A percentile compares a stretch with the other conserved stretches of the same genome.
These are phyloP conservation scores for Aspergillus leporis DNA, from an alignment of 495 filamentous ascomycete genomes.

Conservation along the genomic window DNA sequence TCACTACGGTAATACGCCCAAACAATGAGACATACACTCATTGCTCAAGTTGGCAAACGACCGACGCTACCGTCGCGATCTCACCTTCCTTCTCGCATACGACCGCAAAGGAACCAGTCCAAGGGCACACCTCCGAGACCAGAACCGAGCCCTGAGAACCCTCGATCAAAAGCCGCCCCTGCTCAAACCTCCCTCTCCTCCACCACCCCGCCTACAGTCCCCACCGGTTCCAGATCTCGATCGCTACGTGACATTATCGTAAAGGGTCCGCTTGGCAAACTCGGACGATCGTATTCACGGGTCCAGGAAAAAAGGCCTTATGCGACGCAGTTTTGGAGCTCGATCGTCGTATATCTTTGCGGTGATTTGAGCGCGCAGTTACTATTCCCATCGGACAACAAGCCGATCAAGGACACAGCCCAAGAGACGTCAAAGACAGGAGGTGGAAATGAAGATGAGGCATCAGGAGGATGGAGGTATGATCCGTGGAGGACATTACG, in stretches of 20 bases:
- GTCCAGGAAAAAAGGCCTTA: constrained; percentile 71
- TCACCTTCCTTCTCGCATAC: constrained; percentile 23
- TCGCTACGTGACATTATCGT: constrained; percentile 61
- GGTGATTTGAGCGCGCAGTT: constrained; percentile 82
- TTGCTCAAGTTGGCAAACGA: constrained; percentile 17
- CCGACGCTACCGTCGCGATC: constrained; percentile 22
- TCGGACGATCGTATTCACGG: constrained; percentile 60
- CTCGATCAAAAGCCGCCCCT: not conserved
- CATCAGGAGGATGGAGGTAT: constrained; percentile 54
- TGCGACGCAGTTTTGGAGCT: constrained; percentile 72
- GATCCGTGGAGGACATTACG: constrained; percentile 69
- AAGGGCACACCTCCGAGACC: constrained; percentile 13
- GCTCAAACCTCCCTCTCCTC: constrained; percentile 4
- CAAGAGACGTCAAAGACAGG: not conserved
- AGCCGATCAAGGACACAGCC: constrained; percentile 6
- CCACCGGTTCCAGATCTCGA: constrained; percentile 50
- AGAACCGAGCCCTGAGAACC: constrained; percentile 8
- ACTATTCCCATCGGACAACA: constrained; percentile 41
- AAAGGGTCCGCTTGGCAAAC: constrained; percentile 44
- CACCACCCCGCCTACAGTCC: constrained; percentile 34
- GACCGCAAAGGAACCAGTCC: constrained; percentile 32
- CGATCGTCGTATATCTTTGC: constrained; percentile 74
- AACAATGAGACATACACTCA: constrained; percentile 20
- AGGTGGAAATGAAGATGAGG: constrained; percentile 12
- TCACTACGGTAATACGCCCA: not conserved